Evolutionary conservation across 192 early-diverging fungal genomes (phyloP).

Genomic region (Podila epicladia): DNA sequence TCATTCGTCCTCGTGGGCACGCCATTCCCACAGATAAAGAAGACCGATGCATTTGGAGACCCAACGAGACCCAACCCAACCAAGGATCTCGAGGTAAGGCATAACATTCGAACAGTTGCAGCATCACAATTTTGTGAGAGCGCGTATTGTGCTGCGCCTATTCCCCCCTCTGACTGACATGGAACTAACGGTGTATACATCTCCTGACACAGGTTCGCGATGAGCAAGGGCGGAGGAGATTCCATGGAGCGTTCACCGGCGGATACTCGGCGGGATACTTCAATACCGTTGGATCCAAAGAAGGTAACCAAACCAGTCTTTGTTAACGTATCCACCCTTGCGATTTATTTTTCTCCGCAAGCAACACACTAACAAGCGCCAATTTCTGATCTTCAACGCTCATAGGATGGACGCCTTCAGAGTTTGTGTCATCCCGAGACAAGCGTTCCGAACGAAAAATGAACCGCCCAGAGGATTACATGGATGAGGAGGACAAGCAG

Average conservation of each 20-base stretch:
- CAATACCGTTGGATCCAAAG: conserved; percentile 96
- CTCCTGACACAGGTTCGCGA: conserved; percentile 54
- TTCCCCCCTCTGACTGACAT: neutral
- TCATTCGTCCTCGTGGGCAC: conserved; percentile 31
- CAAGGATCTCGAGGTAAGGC: conserved; percentile 33
- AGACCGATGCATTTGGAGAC: conserved; percentile 20
- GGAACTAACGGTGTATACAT: neutral
- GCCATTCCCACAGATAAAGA: conserved; percentile 32
- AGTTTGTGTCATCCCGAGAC: conserved; percentile 81
- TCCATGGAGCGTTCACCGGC: conserved; percentile 94
- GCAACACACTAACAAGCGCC: no score
- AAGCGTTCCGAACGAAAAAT: conserved; percentile 63
- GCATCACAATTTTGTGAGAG: no score
- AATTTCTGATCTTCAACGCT: neutral
- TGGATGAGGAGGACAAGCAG: conserved; percentile 96
- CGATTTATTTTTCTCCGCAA: neutral
- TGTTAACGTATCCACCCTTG: no score
- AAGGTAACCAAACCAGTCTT: conserved; percentile 64
- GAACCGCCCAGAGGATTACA: conserved; percentile 84
- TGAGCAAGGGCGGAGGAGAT: conserved; percentile 77
- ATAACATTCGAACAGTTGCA: neutral
- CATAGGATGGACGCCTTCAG: conserved; percentile 78
- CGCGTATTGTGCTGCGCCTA: neutral
- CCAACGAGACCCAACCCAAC: conserved; percentile 18
- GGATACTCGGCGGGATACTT: conserved; percentile 96